These are phyloP conservation scores for Lineolata rhizophorae DNA, from an alignment of 495 filamentous ascomycete species.

Conservation along the genomic window DNA sequence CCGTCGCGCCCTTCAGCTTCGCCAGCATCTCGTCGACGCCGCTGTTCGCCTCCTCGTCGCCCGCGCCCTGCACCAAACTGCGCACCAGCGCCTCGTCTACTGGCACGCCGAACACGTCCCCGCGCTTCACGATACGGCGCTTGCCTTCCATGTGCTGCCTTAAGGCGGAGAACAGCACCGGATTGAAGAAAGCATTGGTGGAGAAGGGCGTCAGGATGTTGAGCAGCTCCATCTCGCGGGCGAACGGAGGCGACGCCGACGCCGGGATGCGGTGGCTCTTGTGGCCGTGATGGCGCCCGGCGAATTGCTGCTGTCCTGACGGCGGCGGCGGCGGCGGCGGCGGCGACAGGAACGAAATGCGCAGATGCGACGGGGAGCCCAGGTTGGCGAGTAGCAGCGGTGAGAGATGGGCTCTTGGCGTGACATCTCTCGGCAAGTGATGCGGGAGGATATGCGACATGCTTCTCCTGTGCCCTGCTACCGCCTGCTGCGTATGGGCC, in stretches of 20 bases:
- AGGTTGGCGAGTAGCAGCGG: slow-evolving; percentile 75
- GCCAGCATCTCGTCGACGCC: slow-evolving; percentile 12
- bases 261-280: slow-evolving; percentile 18
- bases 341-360: slow-evolving; percentile 23
- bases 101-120: slow-evolving; percentile 69
- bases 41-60: slow-evolving; percentile 15
- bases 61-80: slow-evolving; percentile 40
- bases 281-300: too few relatives aligned
- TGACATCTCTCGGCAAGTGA: too few relatives aligned
- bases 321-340: slow-evolving; percentile 26
- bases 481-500: too few relatives aligned
- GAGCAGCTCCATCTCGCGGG: slow-evolving; percentile 76
- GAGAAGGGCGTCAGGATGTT: slow-evolving; percentile 77
- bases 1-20: slow-evolving; percentile 3
- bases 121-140: slow-evolving; percentile 54
- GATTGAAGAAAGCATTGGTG: slow-evolving; percentile 63
- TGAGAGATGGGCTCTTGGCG: slow-evolving; percentile 52
- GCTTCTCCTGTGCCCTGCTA: too few relatives aligned
- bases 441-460: too few relatives aligned
- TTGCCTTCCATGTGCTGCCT: slow-evolving; percentile 71
- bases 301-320: too few relatives aligned
- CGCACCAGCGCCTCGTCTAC: slow-evolving; percentile 65
- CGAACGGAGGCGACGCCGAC: slow-evolving; percentile 53
- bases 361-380: slow-evolving; percentile 46
- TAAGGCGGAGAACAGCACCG: slow-evolving; percentile 57